A percentile compares a stretch with the other conserved stretches of the same genome.
Conservation (phyloP, 192 early-diverging fungal genomes). For the Dissophora ornata region DNA sequence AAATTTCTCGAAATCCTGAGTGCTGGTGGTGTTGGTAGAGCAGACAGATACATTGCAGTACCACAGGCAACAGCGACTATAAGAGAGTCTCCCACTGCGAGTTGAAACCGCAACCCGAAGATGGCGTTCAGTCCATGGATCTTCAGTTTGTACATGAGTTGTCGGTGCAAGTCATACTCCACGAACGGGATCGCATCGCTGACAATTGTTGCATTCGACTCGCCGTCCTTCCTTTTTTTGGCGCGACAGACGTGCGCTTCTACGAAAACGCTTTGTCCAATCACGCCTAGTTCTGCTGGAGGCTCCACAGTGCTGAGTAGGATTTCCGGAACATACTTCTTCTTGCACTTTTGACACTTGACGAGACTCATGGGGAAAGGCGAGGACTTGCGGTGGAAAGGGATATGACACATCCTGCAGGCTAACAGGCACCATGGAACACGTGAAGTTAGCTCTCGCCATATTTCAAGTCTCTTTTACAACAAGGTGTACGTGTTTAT, state of each 20-base stretch:
- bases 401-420: conserved; percentile 73
- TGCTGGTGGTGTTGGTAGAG: conserved; percentile 75
- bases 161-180: conserved; percentile 86
- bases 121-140: conserved; percentile 83
- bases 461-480: too few species aligned
- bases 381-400: conserved; percentile 69
- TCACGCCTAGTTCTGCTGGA: conserved; percentile 74
- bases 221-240: conserved; percentile 67
- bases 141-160: conserved; percentile 82
- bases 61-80: conserved; percentile 77
- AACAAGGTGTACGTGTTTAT: neutral
- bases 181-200: conserved; percentile 85
- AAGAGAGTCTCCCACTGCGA: conserved; percentile 64
- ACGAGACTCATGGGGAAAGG: conserved; percentile 78
- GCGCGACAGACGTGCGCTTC: conserved; percentile 77
- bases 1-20: conserved; percentile 79
- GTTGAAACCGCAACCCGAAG: conserved; percentile 70
- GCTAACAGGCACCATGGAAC: too few species aligned
- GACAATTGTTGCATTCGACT: conserved; percentile 73
- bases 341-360: conserved; percentile 76
- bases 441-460: too few species aligned
- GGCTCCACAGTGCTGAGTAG: conserved; percentile 79
- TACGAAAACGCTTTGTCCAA: conserved; percentile 73
- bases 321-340: conserved; percentile 81
- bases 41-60: conserved; percentile 76